Base-by-base conservation (phyloP, 1,139 yeast species). In the Wickerhamomyces sp. region DNA sequence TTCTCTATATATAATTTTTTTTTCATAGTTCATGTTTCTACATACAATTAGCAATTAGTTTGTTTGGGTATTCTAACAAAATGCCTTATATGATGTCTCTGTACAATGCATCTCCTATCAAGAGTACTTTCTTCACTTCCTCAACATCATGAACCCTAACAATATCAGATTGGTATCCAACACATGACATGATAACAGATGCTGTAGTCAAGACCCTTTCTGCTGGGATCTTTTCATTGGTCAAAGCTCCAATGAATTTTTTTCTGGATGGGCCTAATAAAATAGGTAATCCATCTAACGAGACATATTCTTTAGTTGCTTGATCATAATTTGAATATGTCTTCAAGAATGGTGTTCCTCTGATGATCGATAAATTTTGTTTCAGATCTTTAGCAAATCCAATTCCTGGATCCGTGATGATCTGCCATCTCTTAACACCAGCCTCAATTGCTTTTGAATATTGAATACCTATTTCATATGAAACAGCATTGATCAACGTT, bases 371-470 rank as follows among this genome's bases (percentile, higher is more conserved):
- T 33, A 90, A 52, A 58, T 90, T 92, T 54, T 90, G 96, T 9
- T 60, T 51, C 33, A 73, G 54, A 39, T 71, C 72, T 59, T 92
- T 92, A 17, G 97, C 97, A 64, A 92, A 92, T 2, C 98, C 98
- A 38, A 92, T 64, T 1, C 98, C 98, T 0, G 99, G 98, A 60
- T 92, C 99, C 12, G 89, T 58, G 15, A 94, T 79, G 3, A 92
- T 66, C 61, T 92, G 97, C 96, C 97, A 92, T 59, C 94, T 78
- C 42, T 71, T 70, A 1, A 92, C 77, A 1, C 96, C 96, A 0
- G 64, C 64, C 0, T 53, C 56, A 36, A 76, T 64, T 9, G 96
- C 95, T 39, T 66, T 70, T 1, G 61, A 51, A 28, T 87, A 70
- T 42, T 79, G 77, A 1, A 55, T 51, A 12, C 79, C 67, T 34